Base-by-base conservation (phyloP, 2,329 filamentous ascomycete species). In the Fusarium miscanthi region DNA sequence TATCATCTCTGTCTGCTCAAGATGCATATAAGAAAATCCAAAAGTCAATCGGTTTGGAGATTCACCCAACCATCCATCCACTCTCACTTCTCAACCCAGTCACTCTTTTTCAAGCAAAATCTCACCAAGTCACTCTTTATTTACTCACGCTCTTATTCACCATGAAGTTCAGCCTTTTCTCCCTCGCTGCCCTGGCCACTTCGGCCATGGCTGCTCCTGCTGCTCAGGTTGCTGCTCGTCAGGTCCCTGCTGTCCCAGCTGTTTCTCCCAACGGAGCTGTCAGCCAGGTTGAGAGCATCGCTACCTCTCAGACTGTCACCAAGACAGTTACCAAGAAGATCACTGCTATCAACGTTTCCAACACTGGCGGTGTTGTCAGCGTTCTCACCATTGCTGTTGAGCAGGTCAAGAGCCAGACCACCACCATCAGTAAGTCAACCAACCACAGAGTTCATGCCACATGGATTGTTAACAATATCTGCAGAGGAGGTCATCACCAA, bases 261-360 rank as follows among this genome's bases (percentile, higher is more conserved):
- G 46, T 13, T 33, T 31, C 17, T 25, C 16, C 25, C 14, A 41
- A 48, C 16, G 56, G 23, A 8, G 25, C 56, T 25, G 21, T 59
- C 25, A 59, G 14, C 35, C 33, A 37, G n/a, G 17, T 58, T 35
- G 54, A 58, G 21, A 46, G 16, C 33, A 33, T 58, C 14, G 14
- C 41, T 19, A 49, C 42, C 23, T 43, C 67, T 35, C 48, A 52
- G 27, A 64, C 65, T 6, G n/a, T 69, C 42, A 58, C 52, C 62
- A 71, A 71, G 66, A 70, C 42, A 3, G 59, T 70, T 8, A 71
- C 54, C 37, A 49, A 71, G 51, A 71, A 71, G 45, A 71, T 71
- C 58, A 46, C 57, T 12, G 30, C n/a, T 27, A 27, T 63, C 48
- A 51, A 52, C 16, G 30, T 69, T 5, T 42, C 42, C 58, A 59